Evolutionary conservation across 2,329 filamentous ascomycete genomes (phyloP), one percentile per base, ranked within the genome.

Genomic region (Ophiostoma fasciatum): DNA sequence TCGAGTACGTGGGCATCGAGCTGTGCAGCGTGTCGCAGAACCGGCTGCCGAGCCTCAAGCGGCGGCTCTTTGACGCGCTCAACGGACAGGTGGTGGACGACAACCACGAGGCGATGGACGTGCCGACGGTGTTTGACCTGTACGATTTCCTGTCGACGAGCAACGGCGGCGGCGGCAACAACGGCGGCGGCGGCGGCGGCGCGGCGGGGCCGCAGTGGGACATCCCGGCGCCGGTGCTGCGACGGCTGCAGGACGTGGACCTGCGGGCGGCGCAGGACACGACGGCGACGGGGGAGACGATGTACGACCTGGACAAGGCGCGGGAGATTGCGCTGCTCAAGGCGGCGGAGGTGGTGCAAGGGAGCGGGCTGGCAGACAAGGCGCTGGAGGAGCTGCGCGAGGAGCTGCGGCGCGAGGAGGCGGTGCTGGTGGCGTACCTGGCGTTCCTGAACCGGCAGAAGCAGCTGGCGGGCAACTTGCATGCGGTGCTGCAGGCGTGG

Each of bases 1-100:
- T 92, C 42, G 82, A 92, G 49, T 96, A 94, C 51, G 74, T 84
- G 23, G 78, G 82, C 12, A 76, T 82, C 41, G 88, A 96, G 53
- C 69, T 98, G 26, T 82, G 84, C 47, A 71, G 78, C 40, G 75
- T 85, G 25, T 72, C 79, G 1, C 77, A 79, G 62, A 68, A 74
- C 40, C 70, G 75, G 33, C 74, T 79, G 44, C 78, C 82, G 3
- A 75, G 76, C 21, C 61, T 81, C 35, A 82, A 82, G 52, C 63
- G 75, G 38, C 67, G 75, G 7, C 71, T 82, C 5, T 72, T 77
- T 31, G 73, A 76, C 41, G 73, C 83, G 1, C 62, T 96, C n/a
- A 73, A 87, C 29, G 90, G 90, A 5, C 75, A 79, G 28, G 74
- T 83, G 7, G 64, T 71, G 10, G 62, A 75, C 14, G 70, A 78